Conservation (phyloP, 306 rosid genomes). For the Lablab purpureus region DNA sequence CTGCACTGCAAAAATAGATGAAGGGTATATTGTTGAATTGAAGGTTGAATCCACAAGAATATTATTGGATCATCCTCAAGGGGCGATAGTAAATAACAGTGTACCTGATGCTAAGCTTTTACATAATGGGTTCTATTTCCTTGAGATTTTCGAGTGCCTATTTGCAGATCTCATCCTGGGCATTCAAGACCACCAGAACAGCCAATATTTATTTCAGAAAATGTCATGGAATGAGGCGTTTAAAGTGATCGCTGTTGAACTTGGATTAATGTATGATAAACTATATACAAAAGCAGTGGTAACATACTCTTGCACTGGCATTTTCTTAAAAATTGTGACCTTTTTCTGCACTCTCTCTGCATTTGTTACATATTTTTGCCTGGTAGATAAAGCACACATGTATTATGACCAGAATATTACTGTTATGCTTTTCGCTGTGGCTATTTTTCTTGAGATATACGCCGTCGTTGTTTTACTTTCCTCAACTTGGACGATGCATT, state of each 20-base stretch:
- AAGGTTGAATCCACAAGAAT: slow-evolving; percentile 26
- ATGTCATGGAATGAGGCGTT: slow-evolving; percentile 22
- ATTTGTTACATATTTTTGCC: slow-evolving; percentile 4
- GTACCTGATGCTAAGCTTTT: slow-evolving; percentile 7
- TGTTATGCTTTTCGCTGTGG: slow-evolving; percentile 43
- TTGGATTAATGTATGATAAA: slow-evolving; percentile 56
- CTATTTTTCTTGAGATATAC: slow-evolving; percentile 48
- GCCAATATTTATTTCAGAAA: slow-evolving; percentile 29
- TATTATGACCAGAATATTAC: slow-evolving; percentile 28
- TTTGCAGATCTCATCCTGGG: slow-evolving; percentile 59
- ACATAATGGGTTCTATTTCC: slow-evolving; percentile 41
- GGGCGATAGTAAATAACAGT: neutral
- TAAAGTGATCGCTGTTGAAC: slow-evolving; percentile 55
- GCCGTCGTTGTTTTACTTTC: slow-evolving; percentile 33
- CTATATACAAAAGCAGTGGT: slow-evolving; percentile 55
- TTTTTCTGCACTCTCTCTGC: slow-evolving; percentile 13
- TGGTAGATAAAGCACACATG: neutral
- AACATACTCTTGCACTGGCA: slow-evolving; percentile 20
- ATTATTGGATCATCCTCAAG: slow-evolving; percentile 9
- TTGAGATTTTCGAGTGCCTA: slow-evolving; percentile 35
- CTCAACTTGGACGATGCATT: slow-evolving; percentile 45
- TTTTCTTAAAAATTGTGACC: slow-evolving; percentile 31
- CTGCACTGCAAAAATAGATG: slow-evolving; percentile 25
- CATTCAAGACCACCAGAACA: slow-evolving; percentile 40
- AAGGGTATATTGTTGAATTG: slow-evolving; percentile 40